Conservation (phyloP, 208 protist species). For the Porcisia hertigi region DNA sequence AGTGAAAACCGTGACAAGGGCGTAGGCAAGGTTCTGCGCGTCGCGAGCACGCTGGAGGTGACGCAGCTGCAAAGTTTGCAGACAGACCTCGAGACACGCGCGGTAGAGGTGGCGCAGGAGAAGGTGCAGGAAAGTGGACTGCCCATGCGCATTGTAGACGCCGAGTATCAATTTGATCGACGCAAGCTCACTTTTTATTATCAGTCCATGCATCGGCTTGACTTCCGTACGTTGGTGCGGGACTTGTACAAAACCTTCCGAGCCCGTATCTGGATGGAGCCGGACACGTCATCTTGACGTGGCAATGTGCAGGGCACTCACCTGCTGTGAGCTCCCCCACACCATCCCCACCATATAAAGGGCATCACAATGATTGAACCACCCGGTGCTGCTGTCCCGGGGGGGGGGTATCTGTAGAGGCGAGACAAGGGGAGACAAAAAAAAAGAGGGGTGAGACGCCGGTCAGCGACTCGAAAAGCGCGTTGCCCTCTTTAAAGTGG, state of each 20-base stretch:
- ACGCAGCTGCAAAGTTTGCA: constrained; percentile 87
- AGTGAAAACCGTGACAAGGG: constrained; percentile 46
- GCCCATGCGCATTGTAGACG: constrained; percentile 90
- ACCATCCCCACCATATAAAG: not conserved
- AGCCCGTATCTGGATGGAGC: constrained; percentile 93
- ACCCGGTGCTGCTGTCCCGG: not conserved
- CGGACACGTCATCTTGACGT: constrained; percentile 43
- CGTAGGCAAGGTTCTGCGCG: constrained; percentile 77
- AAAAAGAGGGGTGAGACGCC: not conserved
- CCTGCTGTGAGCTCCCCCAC: no score
- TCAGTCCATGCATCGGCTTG: constrained; percentile 79
- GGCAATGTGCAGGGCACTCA: not conserved
- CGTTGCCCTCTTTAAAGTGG: not conserved
- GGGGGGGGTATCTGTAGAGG: not conserved
- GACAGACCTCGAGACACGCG: constrained; percentile 84
- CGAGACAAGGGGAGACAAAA: not conserved
- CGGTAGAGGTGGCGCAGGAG: constrained; percentile 83
- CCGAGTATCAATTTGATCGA: constrained; percentile 93
- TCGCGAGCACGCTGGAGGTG: constrained; percentile 81
- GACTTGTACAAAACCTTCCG: constrained; percentile 91
- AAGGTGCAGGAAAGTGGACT: constrained; percentile 85
- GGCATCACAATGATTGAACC: not conserved
- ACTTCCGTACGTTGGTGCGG: constrained; percentile 89
- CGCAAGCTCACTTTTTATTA: constrained; percentile 94
- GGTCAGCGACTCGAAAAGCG: not conserved